Base-by-base conservation (phyloP, 2,329 filamentous ascomycete species). In the Diaporthe aspalathi region DNA sequence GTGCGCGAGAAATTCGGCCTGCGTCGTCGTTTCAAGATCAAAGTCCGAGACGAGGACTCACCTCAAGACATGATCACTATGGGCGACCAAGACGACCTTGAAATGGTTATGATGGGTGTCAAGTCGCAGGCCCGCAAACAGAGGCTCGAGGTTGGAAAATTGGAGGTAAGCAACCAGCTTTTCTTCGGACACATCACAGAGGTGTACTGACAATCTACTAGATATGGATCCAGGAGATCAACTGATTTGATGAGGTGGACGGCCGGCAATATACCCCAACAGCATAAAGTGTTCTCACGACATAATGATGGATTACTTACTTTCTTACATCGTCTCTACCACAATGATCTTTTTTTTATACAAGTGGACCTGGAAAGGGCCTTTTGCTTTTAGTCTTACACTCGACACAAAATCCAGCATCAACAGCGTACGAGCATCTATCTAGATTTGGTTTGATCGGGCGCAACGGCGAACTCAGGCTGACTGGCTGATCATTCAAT, bases 1-100 rank as follows among this genome's bases (percentile, higher is more conserved):
- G 93, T 99, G 72, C 89, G 92, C 57, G 92, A 94, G 74, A 99
- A 99, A 83, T 97, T 98, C 78, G 91, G 89, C 17, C 86, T 98
- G 70, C 85, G 88, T 69, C 84, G 91, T 73, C 89, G 90, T 70
- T 95, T 98, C 84, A 97, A 95, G 86, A 92, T 98, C 82, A 96
- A 96, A 85, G 90, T 95, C 76, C 90, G 88, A 77, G 94, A 97
- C 74, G 96, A 98, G 76, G 92, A 94, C 75, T 81, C 85, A 72
- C 88, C 89, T 0, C 93, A 92, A 3, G 95, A 98, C 78, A 95
- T 98, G 93, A 97, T 99, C 78, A 98, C 95, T 40, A 92, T 99
- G 89, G 94, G 93, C 38, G 96, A 99, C 80, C 94, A 98, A 81
- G 96, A 99, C 78, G 96, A 99, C 83, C 83, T 98, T 74, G 95